Evolutionary conservation across 2,329 filamentous ascomycete species (phyloP).

Genomic region (Phialophora macrospora): DNA sequence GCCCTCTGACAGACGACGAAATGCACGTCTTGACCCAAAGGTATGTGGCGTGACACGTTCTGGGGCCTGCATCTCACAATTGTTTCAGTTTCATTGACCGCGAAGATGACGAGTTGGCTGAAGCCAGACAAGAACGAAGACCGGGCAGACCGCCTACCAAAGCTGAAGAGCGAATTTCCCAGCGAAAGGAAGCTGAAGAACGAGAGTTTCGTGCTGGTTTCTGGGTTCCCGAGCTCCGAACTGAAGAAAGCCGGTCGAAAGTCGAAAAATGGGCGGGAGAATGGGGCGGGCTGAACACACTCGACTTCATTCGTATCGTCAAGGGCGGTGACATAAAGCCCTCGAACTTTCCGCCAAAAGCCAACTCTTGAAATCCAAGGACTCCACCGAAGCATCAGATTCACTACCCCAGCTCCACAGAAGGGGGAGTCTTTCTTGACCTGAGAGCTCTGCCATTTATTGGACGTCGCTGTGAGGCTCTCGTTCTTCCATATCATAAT

Average conservation of each 20-base stretch:
- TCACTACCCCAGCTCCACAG: too few relatives aligned
- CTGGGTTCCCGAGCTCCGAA: conserved; percentile 75
- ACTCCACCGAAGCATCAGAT: not conserved
- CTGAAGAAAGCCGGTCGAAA: conserved; percentile 66
- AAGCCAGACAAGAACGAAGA: conserved; percentile 69
- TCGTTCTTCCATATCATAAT: not conserved
- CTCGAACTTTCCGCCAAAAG: conserved; percentile 79
- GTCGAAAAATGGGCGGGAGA: conserved; percentile 79
- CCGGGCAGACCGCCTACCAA: conserved; percentile 78
- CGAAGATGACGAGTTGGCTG: conserved; percentile 46
- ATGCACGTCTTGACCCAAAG: conserved; percentile 60
- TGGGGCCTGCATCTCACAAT: conserved; percentile 24
- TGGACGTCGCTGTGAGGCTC: not conserved
- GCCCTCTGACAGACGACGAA: conserved; percentile 46
- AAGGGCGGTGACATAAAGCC: conserved; percentile 67
- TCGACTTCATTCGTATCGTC: conserved; percentile 77
- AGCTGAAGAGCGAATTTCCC: conserved; percentile 75
- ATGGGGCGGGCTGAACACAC: conserved; percentile 76
- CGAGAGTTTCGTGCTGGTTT: conserved; percentile 85
- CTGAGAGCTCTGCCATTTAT: not conserved
- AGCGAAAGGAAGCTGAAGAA: conserved; percentile 71
- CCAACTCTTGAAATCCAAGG: conserved; percentile 49
- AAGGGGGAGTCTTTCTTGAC: not conserved
- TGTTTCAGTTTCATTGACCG: conserved; percentile 46
- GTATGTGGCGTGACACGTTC: conserved; percentile 49